Evolutionary conservation across 306 rosid genomes (phyloP).

Genomic region (Hippophae rhamnoides): DNA sequence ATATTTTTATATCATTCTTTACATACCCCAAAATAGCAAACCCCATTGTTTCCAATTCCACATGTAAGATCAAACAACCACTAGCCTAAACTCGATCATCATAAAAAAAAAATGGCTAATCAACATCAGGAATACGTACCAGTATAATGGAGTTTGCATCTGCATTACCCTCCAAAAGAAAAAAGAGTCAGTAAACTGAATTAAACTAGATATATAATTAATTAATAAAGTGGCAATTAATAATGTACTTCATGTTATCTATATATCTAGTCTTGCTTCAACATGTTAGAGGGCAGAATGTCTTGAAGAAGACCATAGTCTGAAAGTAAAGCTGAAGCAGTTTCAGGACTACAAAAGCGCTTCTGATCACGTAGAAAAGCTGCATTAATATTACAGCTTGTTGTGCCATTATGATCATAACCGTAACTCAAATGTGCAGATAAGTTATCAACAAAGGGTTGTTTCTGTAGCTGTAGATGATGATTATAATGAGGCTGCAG

Average conservation of each 20-base stretch:
- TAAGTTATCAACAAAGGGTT: slow-evolving; percentile 18
- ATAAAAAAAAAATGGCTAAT: slow-evolving; percentile 1
- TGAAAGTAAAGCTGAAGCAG: slow-evolving; percentile 22
- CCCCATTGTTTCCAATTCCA: not conserved
- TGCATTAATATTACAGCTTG: slow-evolving; percentile 7
- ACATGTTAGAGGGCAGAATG: slow-evolving; percentile 47
- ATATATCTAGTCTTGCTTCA: slow-evolving; percentile 29
- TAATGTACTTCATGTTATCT: not conserved
- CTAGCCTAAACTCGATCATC: not conserved
- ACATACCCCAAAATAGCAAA: slow-evolving; percentile 9
- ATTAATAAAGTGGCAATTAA: slow-evolving; percentile 1
- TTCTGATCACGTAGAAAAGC: slow-evolving; percentile 28
- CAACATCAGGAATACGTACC: slow-evolving; percentile 28
- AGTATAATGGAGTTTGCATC: slow-evolving; percentile 11
- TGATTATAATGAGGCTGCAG: slow-evolving; percentile 4
- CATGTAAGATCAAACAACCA: too few species aligned
- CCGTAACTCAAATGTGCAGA: slow-evolving; percentile 16
- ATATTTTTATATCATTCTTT: slow-evolving; percentile 4
- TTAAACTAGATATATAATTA: slow-evolving; percentile 10
- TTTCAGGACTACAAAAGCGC: slow-evolving; percentile 27
- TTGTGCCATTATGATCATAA: slow-evolving; percentile 5
- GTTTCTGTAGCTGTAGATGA: slow-evolving; percentile 31
- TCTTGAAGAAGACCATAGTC: slow-evolving; percentile 79
- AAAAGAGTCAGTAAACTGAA: slow-evolving; percentile 30
- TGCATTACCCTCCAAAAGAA: not conserved